Evolutionary conservation across 192 early-diverging fungal species (phyloP).

Genomic region (Coemansia umbellata): DNA sequence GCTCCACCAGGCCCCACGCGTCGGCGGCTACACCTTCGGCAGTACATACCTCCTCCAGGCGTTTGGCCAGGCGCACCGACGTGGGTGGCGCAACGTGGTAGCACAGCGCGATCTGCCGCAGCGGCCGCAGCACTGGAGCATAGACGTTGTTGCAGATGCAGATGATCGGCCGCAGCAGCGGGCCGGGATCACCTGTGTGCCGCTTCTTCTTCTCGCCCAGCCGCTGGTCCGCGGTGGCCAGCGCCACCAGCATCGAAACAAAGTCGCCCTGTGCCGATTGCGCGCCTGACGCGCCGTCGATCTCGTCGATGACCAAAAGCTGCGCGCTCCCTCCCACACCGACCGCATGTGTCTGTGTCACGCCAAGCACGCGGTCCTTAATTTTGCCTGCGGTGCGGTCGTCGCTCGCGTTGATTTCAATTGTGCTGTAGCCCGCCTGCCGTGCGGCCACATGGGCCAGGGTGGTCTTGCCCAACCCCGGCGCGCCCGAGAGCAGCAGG

Average conservation of each 20-base stretch:
- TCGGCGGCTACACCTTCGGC: slow-evolving; percentile 71
- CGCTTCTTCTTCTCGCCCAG: neutral
- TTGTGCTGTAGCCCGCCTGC: slow-evolving; percentile 85
- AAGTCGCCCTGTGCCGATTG: slow-evolving; percentile 75
- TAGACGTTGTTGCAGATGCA: slow-evolving; percentile 99
- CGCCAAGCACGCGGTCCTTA: slow-evolving; percentile 68
- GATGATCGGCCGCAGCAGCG: slow-evolving; percentile 87
- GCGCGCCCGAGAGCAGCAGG: slow-evolving; percentile 83
- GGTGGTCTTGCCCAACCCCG: slow-evolving; percentile 96
- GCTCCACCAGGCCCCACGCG: slow-evolving; percentile 65
- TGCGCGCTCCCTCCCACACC: slow-evolving; percentile 63
- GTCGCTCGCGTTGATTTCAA: slow-evolving; percentile 98
- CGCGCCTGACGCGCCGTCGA: slow-evolving; percentile 80
- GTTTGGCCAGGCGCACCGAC: slow-evolving; percentile 60
- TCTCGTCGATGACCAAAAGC: slow-evolving; percentile 90
- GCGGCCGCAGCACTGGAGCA: slow-evolving; percentile 78
- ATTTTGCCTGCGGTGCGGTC: slow-evolving; percentile 82
- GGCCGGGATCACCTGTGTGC: slow-evolving; percentile 16
- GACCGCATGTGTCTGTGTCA: slow-evolving; percentile 74
- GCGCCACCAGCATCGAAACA: slow-evolving; percentile 71
- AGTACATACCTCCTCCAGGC: slow-evolving; percentile 78
- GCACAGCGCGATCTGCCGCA: slow-evolving; percentile 74
- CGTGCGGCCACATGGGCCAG: slow-evolving; percentile 87
- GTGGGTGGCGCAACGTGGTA: slow-evolving; percentile 68
- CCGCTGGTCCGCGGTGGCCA: slow-evolving; percentile 39